Conservation (phyloP, 2,329 filamentous ascomycete species). For the Diaporthe humulicola region DNA sequence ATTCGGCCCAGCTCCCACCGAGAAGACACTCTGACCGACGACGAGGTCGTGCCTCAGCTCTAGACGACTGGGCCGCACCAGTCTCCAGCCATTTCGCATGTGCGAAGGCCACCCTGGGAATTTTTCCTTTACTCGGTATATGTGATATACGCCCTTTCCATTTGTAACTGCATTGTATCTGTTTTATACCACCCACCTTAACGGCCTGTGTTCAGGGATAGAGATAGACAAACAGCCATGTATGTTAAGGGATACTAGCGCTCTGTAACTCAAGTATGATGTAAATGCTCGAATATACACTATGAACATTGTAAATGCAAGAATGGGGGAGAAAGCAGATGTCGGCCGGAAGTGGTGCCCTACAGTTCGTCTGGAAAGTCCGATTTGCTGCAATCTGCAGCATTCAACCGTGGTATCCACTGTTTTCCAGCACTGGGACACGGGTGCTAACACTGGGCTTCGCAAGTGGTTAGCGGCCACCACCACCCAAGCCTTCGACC, state of each 20-base stretch:
- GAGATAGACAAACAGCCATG: constrained; percentile 16
- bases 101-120: not conserved
- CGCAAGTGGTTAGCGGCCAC: not conserved
- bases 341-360: not conserved
- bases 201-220: constrained; percentile 5
- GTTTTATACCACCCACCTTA: not conserved
- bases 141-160: not conserved
- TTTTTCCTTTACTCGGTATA: not conserved
- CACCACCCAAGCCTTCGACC: not conserved
- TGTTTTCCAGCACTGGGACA: not conserved
- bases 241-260: not conserved
- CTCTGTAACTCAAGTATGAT: not conserved
- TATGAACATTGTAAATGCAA: not conserved
- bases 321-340: not conserved
- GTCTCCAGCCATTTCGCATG: not conserved
- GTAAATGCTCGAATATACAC: not conserved
- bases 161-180: not conserved
- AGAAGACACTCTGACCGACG: constrained; percentile 40
- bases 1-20: constrained; percentile 19
- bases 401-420: not conserved
- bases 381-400: not conserved
- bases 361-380: not conserved
- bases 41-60: constrained; percentile 44
- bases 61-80: constrained; percentile 20
- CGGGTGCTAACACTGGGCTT: not conserved